Base-by-base conservation (phyloP, 176 grass and related monocot genomes). In the Musa acuminata region DNA sequence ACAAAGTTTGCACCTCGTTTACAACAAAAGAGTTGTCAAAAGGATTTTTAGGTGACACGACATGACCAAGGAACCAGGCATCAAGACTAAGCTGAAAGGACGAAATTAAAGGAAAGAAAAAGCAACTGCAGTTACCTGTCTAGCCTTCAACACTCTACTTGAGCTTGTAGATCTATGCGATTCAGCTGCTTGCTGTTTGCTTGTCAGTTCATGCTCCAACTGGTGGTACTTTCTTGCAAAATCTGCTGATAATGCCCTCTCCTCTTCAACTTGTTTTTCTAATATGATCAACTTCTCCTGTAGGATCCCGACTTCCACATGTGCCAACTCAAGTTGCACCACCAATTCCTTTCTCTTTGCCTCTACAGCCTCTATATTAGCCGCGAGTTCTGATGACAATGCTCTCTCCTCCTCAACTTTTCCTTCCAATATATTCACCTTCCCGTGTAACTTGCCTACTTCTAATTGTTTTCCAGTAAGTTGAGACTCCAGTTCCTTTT, bases 341-440 rank as follows among this genome's bases (percentile, higher is more conserved):
- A 49, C 22, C 70, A 89, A 65, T 72, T 94, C 85, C 27, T 89
- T 83, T 77, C 83, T 87, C 67, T 94, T 86, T 13, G 69, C 80
- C 85, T 99, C 82, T 48, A 83, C 80, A 77, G 84, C 86, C 83
- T 91, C 83, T 67, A 86, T 43, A 69, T 87, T 89, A 78, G 72
- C 80, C 71, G 80, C 73, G 80, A 85, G 91, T 11, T 82, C 84
- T 50, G 85, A 75, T 70, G 88, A 87, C 58, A 86, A 57, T 77
- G 78, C 81, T 72, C 87, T 91, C 76, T 87, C 82, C 16, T 79
- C 86, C 65, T 89, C 88, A 66, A 91, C 53, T 76, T 87, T 89
- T 58, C 26, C 83, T 72, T 91, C 88, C 43, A 99, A 64, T 51
- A 70, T 75, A 58, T 57, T 51, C 49, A 79, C 71, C 48, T 87